Percentiles rank a stretch among this genome's conserved stretches.
Evolutionary conservation across 2,329 filamentous ascomycete genomes (phyloP).

Genomic region (Talaromyces sp.): DNA sequence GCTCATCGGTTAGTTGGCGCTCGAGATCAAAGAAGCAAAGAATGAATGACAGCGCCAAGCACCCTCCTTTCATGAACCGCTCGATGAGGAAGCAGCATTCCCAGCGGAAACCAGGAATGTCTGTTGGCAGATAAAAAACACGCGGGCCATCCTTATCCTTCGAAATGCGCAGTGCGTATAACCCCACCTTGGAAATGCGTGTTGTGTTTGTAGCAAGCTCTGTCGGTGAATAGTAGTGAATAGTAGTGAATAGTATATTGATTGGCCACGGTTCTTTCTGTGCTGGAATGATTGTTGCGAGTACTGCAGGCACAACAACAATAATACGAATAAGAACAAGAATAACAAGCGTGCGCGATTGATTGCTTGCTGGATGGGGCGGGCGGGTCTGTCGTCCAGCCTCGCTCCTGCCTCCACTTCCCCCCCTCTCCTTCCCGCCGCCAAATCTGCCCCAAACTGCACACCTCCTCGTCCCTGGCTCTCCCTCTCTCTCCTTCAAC

Average conservation of each 20-base stretch:
- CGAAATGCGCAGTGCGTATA: neutral
- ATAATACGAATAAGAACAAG: neutral
- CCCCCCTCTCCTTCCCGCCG: conserved; percentile 11
- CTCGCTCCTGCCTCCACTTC: conserved; percentile 7
- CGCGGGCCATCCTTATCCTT: neutral
- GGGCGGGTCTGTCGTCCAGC: neutral
- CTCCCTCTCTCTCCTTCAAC: neutral
- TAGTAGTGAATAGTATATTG: neutral
- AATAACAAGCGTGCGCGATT: neutral
- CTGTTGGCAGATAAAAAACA: neutral
- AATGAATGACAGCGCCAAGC: neutral
- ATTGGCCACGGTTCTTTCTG: neutral
- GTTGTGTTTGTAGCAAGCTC: neutral
- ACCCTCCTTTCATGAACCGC: neutral
- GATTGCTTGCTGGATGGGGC: neutral
- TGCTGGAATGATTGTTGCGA: neutral
- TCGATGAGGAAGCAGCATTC: neutral
- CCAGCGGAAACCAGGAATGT: neutral
- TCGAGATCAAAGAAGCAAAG: neutral
- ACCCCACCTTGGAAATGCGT: neutral
- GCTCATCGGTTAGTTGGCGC: neutral
- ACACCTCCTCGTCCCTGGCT: neutral
- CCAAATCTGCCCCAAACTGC: conserved; percentile 7
- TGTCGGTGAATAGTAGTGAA: neutral
- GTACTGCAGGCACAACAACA: neutral